Conservation (phyloP, 1,284 basidiomycete species). For the Heterobasidion occidentale region DNA sequence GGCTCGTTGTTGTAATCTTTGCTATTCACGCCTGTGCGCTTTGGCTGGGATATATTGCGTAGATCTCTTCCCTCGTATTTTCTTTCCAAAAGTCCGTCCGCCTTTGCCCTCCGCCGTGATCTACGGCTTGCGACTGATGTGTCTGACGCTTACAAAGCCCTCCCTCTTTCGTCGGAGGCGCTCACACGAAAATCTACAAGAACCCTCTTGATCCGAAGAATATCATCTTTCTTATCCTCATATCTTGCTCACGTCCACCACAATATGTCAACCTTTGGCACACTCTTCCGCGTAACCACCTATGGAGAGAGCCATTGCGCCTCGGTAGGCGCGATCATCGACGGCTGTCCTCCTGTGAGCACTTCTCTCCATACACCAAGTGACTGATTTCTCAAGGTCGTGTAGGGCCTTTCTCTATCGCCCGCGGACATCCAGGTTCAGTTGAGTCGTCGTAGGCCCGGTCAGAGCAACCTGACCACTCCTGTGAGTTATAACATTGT, state of each 20-base stretch:
- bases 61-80: not conserved
- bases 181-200: not conserved
- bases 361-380: not conserved
- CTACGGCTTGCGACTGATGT: not conserved
- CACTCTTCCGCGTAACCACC: constrained; percentile 89
- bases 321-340: constrained; percentile 95
- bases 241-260: not conserved
- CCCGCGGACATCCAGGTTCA: constrained; percentile 88
- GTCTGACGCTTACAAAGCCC: not conserved
- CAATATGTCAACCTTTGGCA: constrained; percentile 90
- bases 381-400: constrained; percentile 4
- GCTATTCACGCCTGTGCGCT: too few relatives aligned
- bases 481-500: constrained; percentile 52
- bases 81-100: not conserved
- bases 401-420: constrained; percentile 76
- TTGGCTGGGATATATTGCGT: not conserved
- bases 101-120: not conserved
- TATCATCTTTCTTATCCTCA: not conserved
- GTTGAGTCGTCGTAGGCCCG: constrained; percentile 86
- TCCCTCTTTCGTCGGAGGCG: not conserved
- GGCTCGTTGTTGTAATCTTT: too few relatives aligned
- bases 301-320: constrained; percentile 98
- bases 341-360: constrained; percentile 90
- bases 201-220: not conserved
- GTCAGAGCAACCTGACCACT: constrained; percentile 95